Conservation (phyloP, 257 asterid genomes). For the Plectranthus barbatus region DNA sequence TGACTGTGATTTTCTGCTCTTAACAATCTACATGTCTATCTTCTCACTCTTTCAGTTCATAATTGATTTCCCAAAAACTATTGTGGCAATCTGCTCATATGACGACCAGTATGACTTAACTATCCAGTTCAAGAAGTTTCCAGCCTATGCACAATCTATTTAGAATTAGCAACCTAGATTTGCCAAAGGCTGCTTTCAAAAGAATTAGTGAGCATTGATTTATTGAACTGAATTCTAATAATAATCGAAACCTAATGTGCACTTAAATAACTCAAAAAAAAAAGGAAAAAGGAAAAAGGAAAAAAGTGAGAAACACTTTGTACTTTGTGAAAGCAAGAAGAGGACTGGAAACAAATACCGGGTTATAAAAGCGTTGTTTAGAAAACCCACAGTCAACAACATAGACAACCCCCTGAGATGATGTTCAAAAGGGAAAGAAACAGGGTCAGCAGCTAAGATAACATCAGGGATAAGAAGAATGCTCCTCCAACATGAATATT, state of each 20-base stretch:
- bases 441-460: slow-evolving; percentile 2
- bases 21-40: background rate
- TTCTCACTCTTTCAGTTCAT: background rate
- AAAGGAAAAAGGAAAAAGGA: background rate
- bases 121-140: background rate
- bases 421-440: slow-evolving; percentile 19
- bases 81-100: background rate
- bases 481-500: background rate
- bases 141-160: background rate
- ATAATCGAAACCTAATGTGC: background rate
- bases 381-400: slow-evolving; percentile 94
- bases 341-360: slow-evolving; percentile 39
- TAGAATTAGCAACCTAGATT: background rate
- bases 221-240: background rate
- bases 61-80: background rate
- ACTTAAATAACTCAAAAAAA: background rate
- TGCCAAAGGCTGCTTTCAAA: background rate
- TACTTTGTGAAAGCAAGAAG: slow-evolving; percentile 4
- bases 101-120: background rate
- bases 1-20: too few relatives aligned
- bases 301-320: too few relatives aligned
- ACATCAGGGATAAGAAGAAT: background rate
- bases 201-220: background rate
- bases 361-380: slow-evolving; percentile 85
- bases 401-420: slow-evolving; percentile 77